A percentile compares a stretch with the other conserved stretches of the same genome.
Evolutionary conservation across 2,329 filamentous ascomycete species (phyloP).

Genomic region (Colletotrichum liriopes): DNA sequence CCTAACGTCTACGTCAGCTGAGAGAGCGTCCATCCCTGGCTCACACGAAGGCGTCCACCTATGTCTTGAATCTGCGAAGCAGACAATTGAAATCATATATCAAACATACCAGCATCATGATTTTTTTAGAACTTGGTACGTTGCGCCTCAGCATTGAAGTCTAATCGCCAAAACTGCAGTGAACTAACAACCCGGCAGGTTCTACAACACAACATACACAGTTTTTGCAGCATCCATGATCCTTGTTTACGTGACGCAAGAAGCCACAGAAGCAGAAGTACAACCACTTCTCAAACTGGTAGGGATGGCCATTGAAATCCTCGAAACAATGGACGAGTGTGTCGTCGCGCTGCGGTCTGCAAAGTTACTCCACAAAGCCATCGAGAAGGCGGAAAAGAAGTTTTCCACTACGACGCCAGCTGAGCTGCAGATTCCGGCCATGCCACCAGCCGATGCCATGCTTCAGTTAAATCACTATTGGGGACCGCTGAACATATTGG

Average conservation of each 20-base stretch:
- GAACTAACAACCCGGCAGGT: conserved; percentile 42
- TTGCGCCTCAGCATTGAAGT: fast-evolving
- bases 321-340: conserved; percentile 49
- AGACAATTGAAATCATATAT: conserved; percentile 50
- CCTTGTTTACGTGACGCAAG: conserved; percentile 48
- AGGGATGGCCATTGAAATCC: conserved; percentile 46
- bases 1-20: conserved; percentile 43
- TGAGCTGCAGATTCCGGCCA: conserved; percentile 21
- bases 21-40: conserved; percentile 43
- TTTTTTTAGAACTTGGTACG: conserved; percentile 51
- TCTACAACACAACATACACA: conserved; percentile 51
- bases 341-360: conserved; percentile 48
- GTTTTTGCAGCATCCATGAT: conserved; percentile 50
- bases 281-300: conserved; percentile 44
- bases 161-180: no score
- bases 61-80: conserved; percentile 48
- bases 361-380: conserved; percentile 47
- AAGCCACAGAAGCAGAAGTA: conserved; percentile 43
- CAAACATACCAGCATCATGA: conserved; percentile 49
- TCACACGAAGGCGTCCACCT: conserved; percentile 44
- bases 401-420: conserved; percentile 26
- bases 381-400: conserved; percentile 44
- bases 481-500: conserved; percentile 47
- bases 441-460: conserved; percentile 41
- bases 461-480: conserved; percentile 46